These are phyloP conservation scores for Tillandsia leiboldiana DNA, from an alignment of 176 grass and related monocot species.

Conservation along the genomic window DNA sequence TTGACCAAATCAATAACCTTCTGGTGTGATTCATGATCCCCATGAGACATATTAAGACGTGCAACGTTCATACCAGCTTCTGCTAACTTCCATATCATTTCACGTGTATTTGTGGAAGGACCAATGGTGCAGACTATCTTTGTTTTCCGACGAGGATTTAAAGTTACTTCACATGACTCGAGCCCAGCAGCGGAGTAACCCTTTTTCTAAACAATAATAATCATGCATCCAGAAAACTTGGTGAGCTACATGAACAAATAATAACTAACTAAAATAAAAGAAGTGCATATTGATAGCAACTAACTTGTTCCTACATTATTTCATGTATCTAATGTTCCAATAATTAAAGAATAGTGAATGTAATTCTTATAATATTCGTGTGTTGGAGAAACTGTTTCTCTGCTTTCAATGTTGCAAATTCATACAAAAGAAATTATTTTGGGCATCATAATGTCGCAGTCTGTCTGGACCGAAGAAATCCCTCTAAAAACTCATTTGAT, in stretches of 20 bases:
- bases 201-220: slow-evolving; percentile 30
- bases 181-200: slow-evolving; percentile 16
- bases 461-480: no score
- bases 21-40: slow-evolving; percentile 88
- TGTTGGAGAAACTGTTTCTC: no score
- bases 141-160: slow-evolving; percentile 47
- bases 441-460: no score
- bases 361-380: no score
- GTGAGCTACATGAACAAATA: not conserved
- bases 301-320: no score
- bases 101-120: slow-evolving; percentile 67
- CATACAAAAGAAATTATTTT: no score
- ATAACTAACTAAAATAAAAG: not conserved
- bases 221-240: slow-evolving; percentile 9
- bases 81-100: slow-evolving; percentile 97
- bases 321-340: no score
- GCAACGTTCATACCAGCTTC: slow-evolving; percentile 92
- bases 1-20: slow-evolving; percentile 93
- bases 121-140: slow-evolving; percentile 99
- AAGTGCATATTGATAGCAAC: not conserved
- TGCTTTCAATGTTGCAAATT: no score
- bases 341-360: no score
- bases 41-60: slow-evolving; percentile 94
- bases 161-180: slow-evolving; percentile 17
- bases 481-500: no score